A percentile compares a stretch with the other conserved stretches of the same genome.
These are phyloP conservation scores for Fusarium gaditjirri DNA, from an alignment of 2,329 filamentous ascomycete species.

Conservation along the genomic window DNA sequence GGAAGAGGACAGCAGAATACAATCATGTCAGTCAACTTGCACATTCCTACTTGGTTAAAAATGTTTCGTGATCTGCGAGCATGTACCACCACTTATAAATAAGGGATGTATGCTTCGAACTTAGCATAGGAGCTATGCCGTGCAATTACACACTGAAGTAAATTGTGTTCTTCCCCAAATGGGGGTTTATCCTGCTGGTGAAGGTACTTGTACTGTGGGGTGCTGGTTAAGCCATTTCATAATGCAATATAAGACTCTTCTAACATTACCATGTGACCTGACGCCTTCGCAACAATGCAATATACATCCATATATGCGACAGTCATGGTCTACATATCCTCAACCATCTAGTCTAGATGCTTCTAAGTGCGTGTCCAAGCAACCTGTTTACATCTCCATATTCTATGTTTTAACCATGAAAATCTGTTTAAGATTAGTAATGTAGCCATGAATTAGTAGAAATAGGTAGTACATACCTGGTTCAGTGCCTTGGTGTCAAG, in stretches of 20 bases:
- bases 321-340: not conserved
- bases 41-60: not conserved
- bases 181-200: not conserved
- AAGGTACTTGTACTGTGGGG: not conserved
- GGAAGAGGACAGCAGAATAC: slow-evolving; percentile 14
- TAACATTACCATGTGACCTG: slow-evolving; percentile 1
- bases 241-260: slow-evolving; percentile 8
- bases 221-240: not conserved
- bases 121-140: not conserved
- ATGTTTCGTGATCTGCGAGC: not conserved
- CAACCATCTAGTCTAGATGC: slow-evolving; percentile 8
- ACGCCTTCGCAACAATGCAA: slow-evolving; percentile 5
- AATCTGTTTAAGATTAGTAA: slow-evolving; percentile 59
- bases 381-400: not conserved
- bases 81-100: too few species aligned
- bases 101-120: too few species aligned
- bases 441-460: slow-evolving; percentile 28
- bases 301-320: not conserved
- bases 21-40: slow-evolving; percentile 3
- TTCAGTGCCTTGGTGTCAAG: slow-evolving; percentile 85
- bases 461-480: slow-evolving; percentile 72
- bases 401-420: slow-evolving; percentile 71
- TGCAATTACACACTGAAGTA: not conserved
- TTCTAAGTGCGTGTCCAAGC: slow-evolving; percentile 3
- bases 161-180: not conserved